Evolutionary conservation across 306 rosid genomes (phyloP), one percentile per base, ranked within the genome.

Genomic region (Pueraria montana): DNA sequence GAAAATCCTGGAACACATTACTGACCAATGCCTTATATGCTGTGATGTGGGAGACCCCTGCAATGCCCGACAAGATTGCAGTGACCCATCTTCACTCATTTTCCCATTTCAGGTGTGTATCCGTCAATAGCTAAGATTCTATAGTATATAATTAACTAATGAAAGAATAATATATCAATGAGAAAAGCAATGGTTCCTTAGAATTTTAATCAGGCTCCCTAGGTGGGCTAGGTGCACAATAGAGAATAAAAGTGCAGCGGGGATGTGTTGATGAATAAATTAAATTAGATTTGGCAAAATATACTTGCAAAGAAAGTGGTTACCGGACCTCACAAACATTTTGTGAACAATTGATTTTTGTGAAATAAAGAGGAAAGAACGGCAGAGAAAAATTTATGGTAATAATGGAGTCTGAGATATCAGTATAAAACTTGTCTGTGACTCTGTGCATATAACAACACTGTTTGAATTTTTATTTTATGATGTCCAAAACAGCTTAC

Each of bases 11-110:
- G 95, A 84, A 85, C 99, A 96, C 81, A 92, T 96, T 48, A 89
- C 92, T 62, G 99, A 96, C 84, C 98, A 90, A 85, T 96, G 99
- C 86, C 99, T 96, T 48, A 72, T 94, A 82, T 96, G 99, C 86
- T 94, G 99, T 89, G 99, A 96, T 82, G 97, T 89, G 79, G 99
- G 99, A 86, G 76, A 89, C 80, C 94, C 99, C 24, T 96, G 97
- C 76, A 79, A 87, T 88, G 99, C 98, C 67, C 93, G 98, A 36
- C 97, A 94, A 87, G 91, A 89, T 80, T 96, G 99, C 85, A 91
- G 87, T 48, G 95, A 94, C 77, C 99, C 97, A 53, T 90, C 92
- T 77, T 88, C 98, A 81, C 98, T 96, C 81, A 94, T 96, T 88
- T 94, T 96, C 74, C 98, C 99, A 70, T 96, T 96, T 85, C 99